These are phyloP conservation scores for Leishmania amazonensis DNA, from an alignment of 208 protist genomes.

Conservation along the genomic window DNA sequence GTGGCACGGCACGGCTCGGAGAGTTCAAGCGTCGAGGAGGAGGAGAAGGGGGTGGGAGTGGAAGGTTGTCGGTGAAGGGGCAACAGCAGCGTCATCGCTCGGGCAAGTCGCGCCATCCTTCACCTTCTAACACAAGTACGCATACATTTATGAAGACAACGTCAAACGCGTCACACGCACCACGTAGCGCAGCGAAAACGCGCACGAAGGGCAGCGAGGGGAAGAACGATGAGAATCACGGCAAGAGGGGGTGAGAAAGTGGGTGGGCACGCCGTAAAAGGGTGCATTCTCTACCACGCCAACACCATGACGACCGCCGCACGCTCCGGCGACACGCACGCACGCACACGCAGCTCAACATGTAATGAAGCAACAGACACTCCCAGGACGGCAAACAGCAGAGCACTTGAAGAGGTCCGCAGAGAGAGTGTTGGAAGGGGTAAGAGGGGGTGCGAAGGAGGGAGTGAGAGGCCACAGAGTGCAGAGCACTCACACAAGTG, in stretches of 20 bases:
- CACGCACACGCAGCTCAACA: conserved; percentile 8
- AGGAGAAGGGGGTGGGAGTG: neutral
- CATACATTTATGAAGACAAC: neutral
- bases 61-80: neutral
- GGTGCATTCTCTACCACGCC: neutral
- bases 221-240: neutral
- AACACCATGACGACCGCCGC: neutral
- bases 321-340: neutral
- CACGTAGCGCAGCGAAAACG: neutral
- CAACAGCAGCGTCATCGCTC: neutral
- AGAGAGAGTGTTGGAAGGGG: neutral
- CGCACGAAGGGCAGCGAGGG: neutral
- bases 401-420: neutral
- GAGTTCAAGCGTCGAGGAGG: neutral
- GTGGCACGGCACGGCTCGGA: neutral
- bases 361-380: conserved; percentile 5
- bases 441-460: neutral
- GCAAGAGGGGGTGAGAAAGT: neutral
- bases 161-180: neutral
- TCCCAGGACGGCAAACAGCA: neutral
- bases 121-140: neutral
- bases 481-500: neutral
- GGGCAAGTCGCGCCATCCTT: neutral
- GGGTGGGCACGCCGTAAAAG: neutral
- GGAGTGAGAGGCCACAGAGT: neutral